Evolutionary conservation across 2,329 filamentous ascomycete species (phyloP), one percentile per base, ranked within the genome.

Genomic region (Fusarium devonianum): DNA sequence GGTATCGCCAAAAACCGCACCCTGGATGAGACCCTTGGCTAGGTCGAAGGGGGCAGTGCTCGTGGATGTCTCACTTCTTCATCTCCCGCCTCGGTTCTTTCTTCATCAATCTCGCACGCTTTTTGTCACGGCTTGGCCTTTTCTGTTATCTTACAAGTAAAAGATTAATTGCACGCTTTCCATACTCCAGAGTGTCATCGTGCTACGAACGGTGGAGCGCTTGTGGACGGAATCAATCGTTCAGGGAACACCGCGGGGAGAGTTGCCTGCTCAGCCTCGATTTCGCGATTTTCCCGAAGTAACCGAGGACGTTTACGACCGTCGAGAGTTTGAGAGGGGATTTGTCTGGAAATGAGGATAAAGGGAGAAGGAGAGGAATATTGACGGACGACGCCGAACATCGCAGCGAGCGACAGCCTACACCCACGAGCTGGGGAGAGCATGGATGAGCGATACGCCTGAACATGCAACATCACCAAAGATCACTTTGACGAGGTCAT

Each of bases 31-130:
- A 16, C 12, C 25, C 22, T 18, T 30, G 18, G 14, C 19, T 18
- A 25, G 39, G 22, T 30, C 16, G 37, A 57, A 55, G 54, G 54
- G 44, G 55, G 44, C 55, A 39, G 55, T 56, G 54, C 32, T 51
- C 23, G 28, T 32, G 39, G n/a, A 12, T 21, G 35, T 41, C 30
- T 46, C 42, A 25, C n/a, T 9, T 37, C 25, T 13, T 12, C 3
- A 7, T 21, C 5, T 28, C n/a, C 8, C 32, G 14, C 41, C 12
- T 17, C 9, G 13, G 18, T 22, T 46, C 23, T 10, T 39, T 22
- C 29, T 18, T 16, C n/a, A 17, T 11, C 14, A 32, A 16, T 28
- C 36, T 29, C 17, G 19, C 36, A 11, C 14, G 7, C 14, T 28
- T 32, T 39, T 29, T 22, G 13, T 11, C 19, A 25, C 19, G 22